Evolutionary conservation across 225 moss, liverwort and hornwort genomes (phyloP), one percentile per base, ranked within the genome.

Genomic region (Physcomitrellopsis africana): DNA sequence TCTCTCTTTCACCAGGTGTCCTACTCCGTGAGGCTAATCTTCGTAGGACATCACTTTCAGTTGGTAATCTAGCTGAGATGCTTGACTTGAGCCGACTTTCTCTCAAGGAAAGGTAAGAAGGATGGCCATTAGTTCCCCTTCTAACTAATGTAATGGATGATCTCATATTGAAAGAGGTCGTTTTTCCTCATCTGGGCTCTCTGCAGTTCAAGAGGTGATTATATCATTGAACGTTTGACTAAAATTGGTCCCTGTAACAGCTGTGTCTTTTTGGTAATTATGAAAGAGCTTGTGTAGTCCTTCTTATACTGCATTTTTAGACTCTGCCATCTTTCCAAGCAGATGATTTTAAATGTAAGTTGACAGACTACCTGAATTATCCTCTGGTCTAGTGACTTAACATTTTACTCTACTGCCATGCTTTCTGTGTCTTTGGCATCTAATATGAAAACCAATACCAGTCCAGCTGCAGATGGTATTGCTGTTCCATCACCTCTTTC

Each of bases 21-120:
- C 89, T 99, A 58, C 81, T 93, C 45, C 95, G 92, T 43, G 93
- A 93, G 68, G 99, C 93, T n/a, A 99, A 95, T 59, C 91, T 95
- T 44, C 89, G 93, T 26, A 90, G 99, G 69, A 82, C 95, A 60
- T 93, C 95, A 59, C 87, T 99, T 60, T 99, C 97, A 24, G 89
- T 92, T 75, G 89, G 89, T 72, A 99, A 90, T 76, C 56, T 99
- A 17, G 45, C 84, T 56, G 95, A 99, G 80, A 75, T 95, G 67
- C 65, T 99, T 68, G 81, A 81, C 74, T 60, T 83, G 72, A 46
- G 80, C 49, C 77, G 77, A 45, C 67, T 80, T 58, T 77, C 77
- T 55, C 61, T 77, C n/a, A 84, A 84, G 65, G 80, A 84, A 77
- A 81, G 81, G 81, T 85, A 75, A 81, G 81, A 63, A 68, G 52